phyloP scores from a whole-genome alignment of 148 eudicot species.

The Limonium bicolor region DNA sequence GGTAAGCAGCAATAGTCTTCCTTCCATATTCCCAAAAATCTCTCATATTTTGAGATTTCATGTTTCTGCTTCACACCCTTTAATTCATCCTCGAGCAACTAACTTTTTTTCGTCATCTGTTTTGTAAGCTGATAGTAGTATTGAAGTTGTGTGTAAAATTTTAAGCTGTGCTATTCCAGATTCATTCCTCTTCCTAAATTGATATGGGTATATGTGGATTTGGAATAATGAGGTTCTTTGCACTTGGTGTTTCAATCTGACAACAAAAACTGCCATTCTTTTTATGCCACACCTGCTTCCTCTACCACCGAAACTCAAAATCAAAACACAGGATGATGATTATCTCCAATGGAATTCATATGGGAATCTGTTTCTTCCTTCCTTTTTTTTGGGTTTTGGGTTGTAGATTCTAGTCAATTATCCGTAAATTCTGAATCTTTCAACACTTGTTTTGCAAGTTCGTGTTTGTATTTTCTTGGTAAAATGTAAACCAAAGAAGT shows the following conservation, averaged over 20 bases:
- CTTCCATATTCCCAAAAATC: conserved; percentile 2
- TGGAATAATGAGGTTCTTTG: conserved; percentile 8
- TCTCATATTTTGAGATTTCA: conserved; percentile 7
- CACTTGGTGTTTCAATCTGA: neutral
- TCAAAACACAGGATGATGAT: no score
- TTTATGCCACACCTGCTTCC: neutral
- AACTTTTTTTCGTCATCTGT: neutral
- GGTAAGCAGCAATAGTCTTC: neutral
- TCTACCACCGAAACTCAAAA: neutral
- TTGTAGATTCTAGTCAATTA: no score
- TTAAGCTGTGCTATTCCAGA: neutral
- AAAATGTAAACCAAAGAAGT: no score
- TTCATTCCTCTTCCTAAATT: conserved; percentile 3
- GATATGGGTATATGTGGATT: conserved; percentile 1
- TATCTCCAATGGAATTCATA: no score
- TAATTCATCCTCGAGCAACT: neutral
- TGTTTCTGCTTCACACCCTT: conserved; percentile 3
- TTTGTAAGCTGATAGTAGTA: conserved; percentile 3
- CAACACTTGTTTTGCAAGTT: no score
- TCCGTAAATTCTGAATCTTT: no score
- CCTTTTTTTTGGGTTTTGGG: no score
- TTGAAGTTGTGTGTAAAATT: neutral
- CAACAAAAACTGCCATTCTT: conserved; percentile 1
- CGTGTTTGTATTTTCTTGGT: no score
- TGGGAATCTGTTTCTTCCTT: neutral